Conservation (phyloP, 2,329 filamentous ascomycete species). For the Fusarium sp. region DNA sequence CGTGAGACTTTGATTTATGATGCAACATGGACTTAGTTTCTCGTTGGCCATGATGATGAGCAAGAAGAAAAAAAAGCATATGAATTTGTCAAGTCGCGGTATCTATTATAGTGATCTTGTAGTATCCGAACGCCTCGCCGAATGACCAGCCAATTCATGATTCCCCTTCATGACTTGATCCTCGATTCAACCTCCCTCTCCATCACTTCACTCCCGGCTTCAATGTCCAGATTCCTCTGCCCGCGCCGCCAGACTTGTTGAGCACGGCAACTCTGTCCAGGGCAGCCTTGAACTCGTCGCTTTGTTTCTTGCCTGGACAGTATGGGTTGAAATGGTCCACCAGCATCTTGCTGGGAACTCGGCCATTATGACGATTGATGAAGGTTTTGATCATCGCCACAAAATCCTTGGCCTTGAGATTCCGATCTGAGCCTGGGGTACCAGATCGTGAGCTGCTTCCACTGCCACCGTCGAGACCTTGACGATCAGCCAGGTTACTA, state of each 20-base stretch:
- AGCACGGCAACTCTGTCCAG: conserved; percentile 81
- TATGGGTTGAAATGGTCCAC: conserved; percentile 91
- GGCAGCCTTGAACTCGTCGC: conserved; percentile 84
- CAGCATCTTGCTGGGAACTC: conserved; percentile 84
- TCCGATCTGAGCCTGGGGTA: conserved; percentile 55
- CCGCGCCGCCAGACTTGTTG: conserved; percentile 67
- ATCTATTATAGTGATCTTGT: conserved; percentile 16
- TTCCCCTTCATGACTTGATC: not conserved
- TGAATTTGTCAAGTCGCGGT: not conserved
- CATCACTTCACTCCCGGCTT: conserved; percentile 50
- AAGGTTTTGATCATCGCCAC: conserved; percentile 81
- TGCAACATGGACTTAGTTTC: conserved; percentile 18
- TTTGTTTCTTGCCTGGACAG: conserved; percentile 73
- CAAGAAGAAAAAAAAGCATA: conserved; percentile 3
- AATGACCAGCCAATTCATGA: not conserved
- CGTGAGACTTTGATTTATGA: conserved; percentile 33
- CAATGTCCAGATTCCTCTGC: conserved; percentile 66
- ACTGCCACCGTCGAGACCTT: conserved; percentile 60
- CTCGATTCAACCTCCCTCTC: not conserved
- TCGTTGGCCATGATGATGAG: conserved; percentile 21
- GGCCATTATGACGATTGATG: conserved; percentile 80
- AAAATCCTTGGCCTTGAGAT: conserved; percentile 70
- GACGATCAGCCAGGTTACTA: conserved; percentile 68
- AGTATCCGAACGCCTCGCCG: conserved; percentile 31
- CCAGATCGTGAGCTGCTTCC: conserved; percentile 60